Evolutionary conservation across 2,329 filamentous ascomycete species (phyloP).

Genomic region (Grosmannia huntii): DNA sequence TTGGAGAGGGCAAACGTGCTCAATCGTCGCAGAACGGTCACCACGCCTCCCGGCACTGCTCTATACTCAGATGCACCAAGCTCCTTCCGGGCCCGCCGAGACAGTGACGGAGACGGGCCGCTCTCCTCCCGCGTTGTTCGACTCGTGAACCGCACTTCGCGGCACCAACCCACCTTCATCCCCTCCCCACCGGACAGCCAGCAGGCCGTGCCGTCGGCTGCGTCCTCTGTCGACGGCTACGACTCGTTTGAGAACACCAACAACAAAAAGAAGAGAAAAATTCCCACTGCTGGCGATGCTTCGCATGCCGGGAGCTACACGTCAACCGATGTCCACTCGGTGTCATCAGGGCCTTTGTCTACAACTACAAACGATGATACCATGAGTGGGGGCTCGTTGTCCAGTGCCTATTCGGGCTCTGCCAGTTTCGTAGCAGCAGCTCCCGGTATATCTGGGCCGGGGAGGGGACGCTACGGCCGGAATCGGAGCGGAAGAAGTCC

Average conservation of each 20-base stretch:
- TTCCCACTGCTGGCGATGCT: slow-evolving; percentile 72
- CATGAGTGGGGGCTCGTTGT: slow-evolving; percentile 3
- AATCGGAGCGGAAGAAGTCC: slow-evolving; percentile 48
- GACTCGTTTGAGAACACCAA: slow-evolving; percentile 98
- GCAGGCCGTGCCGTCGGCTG: slow-evolving; percentile 46
- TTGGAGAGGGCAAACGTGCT: slow-evolving; percentile 25
- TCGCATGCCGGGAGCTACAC: slow-evolving; percentile 31
- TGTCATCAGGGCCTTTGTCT: slow-evolving; percentile 18
- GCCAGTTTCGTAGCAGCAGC: slow-evolving; percentile 43
- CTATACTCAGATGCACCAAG: background rate
- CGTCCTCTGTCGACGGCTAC: slow-evolving; percentile 71
- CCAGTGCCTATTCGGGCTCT: slow-evolving; percentile 23
- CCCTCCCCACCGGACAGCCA: slow-evolving; percentile 19
- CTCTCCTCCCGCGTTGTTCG: slow-evolving; percentile 5
- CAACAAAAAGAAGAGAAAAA: slow-evolving; percentile 99
- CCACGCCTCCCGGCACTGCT: background rate
- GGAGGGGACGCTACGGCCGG: slow-evolving; percentile 72
- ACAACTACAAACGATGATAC: slow-evolving; percentile 5
- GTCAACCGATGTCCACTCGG: slow-evolving; percentile 19
- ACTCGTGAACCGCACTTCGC: slow-evolving; percentile 2
- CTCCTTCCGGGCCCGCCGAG: background rate
- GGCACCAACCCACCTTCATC: slow-evolving; percentile 1
- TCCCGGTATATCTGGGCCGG: slow-evolving; percentile 71
- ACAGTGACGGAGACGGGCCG: slow-evolving; percentile 49
- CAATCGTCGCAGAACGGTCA: background rate